These are phyloP conservation scores for Cyathus striatus DNA, from an alignment of 768 basidiomycete genomes.

Conservation along the genomic window DNA sequence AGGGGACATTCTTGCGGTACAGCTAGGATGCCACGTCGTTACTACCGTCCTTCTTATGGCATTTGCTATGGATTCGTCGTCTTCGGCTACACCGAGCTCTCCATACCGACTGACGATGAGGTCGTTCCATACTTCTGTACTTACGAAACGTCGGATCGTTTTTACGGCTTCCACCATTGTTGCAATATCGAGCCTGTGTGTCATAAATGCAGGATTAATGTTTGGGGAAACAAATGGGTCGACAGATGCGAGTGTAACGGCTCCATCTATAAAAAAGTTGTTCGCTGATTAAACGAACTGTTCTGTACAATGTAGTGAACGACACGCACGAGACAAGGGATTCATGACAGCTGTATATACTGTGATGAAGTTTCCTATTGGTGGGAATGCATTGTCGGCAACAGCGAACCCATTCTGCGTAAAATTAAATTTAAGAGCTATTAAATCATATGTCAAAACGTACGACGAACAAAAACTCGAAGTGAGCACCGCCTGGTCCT, in stretches of 20 bases:
- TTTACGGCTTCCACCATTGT: slow-evolving; percentile 14
- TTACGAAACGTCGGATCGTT: slow-evolving; percentile 10
- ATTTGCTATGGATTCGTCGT: slow-evolving; percentile 10
- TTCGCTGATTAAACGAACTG: background rate
- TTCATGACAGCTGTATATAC: background rate
- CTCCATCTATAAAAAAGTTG: slow-evolving; percentile 15
- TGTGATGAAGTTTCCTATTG: background rate
- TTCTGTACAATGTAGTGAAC: no score
- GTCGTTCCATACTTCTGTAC: slow-evolving; percentile 13
- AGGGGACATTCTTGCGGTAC: slow-evolving; percentile 13
- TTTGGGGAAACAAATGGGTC: slow-evolving; percentile 34
- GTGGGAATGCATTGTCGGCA: background rate
- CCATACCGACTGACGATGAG: background rate
- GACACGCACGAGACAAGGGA: background rate
- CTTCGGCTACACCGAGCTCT: background rate
- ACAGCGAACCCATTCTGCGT: background rate
- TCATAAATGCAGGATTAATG: slow-evolving; percentile 41
- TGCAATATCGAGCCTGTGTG: slow-evolving; percentile 12
- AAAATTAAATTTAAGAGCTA: background rate
- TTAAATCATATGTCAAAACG: background rate
- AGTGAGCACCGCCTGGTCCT: background rate
- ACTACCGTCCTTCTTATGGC: slow-evolving; percentile 1
- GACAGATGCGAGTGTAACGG: slow-evolving; percentile 27
- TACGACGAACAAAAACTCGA: background rate
- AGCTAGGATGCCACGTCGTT: slow-evolving; percentile 9